Evolutionary conservation across 2,329 filamentous ascomycete genomes (phyloP).

Genomic region (Beauveria australis): DNA sequence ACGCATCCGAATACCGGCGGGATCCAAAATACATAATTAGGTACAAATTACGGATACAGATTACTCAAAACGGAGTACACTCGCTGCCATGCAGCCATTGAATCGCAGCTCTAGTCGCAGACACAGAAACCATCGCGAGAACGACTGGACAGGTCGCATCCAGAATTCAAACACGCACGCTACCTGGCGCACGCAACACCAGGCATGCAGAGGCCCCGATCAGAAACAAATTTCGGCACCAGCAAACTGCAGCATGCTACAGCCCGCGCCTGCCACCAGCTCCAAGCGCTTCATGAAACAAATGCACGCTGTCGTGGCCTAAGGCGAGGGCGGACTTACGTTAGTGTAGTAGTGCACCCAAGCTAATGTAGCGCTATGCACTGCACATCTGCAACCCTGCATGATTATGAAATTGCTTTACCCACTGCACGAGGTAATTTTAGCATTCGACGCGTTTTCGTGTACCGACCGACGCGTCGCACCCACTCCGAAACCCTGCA

Average conservation of each 20-base stretch:
- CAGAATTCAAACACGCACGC: neutral
- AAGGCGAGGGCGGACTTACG: neutral
- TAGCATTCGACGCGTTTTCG: neutral
- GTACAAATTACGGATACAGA: too few relatives aligned
- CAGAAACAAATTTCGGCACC: neutral
- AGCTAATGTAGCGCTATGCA: neutral
- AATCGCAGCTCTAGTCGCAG: neutral
- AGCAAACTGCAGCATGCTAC: neutral
- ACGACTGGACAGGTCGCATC: neutral
- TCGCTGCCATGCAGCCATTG: neutral
- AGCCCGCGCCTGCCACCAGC: neutral
- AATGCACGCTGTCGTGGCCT: neutral
- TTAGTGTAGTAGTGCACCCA: neutral
- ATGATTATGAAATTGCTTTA: constrained; percentile 1
- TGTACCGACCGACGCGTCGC: neutral
- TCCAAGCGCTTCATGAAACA: constrained; percentile 2
- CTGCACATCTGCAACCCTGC: constrained; percentile 6
- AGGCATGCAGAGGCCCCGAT: neutral
- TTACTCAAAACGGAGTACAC: too few relatives aligned
- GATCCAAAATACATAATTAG: too few relatives aligned
- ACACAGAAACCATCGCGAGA: neutral
- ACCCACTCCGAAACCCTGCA: neutral
- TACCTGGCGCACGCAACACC: neutral
- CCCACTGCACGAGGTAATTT: constrained; percentile 1
- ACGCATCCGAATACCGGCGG: too few relatives aligned